A percentile compares a stretch with the other conserved stretches of the same genome.
These are phyloP conservation scores for Hypoxylon sp. DNA, from an alignment of 2,329 filamentous ascomycete genomes.

Conservation along the genomic window DNA sequence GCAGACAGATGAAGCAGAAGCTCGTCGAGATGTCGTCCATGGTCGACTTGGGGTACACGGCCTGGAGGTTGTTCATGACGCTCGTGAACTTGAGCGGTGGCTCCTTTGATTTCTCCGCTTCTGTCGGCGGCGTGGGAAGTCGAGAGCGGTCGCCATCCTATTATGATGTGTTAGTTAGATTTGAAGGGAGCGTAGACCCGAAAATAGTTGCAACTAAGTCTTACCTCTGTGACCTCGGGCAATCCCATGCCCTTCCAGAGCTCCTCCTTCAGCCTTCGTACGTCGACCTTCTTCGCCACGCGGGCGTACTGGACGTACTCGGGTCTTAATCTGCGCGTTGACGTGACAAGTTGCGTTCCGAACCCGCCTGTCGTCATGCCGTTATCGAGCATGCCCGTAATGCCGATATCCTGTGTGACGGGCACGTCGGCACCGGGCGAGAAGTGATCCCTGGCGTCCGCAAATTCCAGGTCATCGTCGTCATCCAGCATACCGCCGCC, in stretches of 20 bases:
- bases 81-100: conserved; percentile 84
- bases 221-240: conserved; percentile 65
- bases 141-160: conserved; percentile 51
- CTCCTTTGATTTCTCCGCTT: conserved; percentile 57
- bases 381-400: conserved; percentile 66
- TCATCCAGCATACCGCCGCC: conserved; percentile 72
- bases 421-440: conserved; percentile 73
- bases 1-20: conserved; percentile 91
- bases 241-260: conserved; percentile 77
- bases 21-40: conserved; percentile 97
- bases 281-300: conserved; percentile 80
- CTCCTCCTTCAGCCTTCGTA: conserved; percentile 77
- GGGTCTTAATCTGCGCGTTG: conserved; percentile 73
- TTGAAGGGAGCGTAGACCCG: neutral
- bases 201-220: conserved; percentile 41
- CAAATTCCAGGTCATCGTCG: conserved; percentile 81
- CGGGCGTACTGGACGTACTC: conserved; percentile 80
- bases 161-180: conserved; percentile 37
- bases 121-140: conserved; percentile 51
- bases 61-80: conserved; percentile 90
- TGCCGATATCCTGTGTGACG: conserved; percentile 62
- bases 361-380: conserved; percentile 69
- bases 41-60: conserved; percentile 85
- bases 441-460: conserved; percentile 85
- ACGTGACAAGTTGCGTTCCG: conserved; percentile 77